A percentile compares a stretch with the other conserved stretches of the same genome.
These are phyloP conservation scores for Trichoderma brevicompactum DNA, from an alignment of 2,329 filamentous ascomycete species.

Conservation along the genomic window DNA sequence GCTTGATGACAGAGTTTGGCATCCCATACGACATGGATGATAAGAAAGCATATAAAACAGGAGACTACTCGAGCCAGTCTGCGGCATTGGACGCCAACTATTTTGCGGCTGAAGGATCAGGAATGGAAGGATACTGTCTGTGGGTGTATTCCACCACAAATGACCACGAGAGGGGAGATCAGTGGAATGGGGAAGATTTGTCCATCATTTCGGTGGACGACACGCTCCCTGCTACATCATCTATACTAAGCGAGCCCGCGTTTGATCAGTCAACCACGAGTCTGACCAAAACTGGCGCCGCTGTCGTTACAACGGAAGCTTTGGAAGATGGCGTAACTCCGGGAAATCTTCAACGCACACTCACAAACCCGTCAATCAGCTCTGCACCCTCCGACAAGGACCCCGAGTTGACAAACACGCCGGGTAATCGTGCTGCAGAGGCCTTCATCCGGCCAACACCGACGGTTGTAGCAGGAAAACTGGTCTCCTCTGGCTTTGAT, in stretches of 20 bases:
- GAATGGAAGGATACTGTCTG: conserved; percentile 81
- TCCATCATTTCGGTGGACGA: conserved; percentile 90
- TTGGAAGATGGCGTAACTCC: conserved; percentile 70
- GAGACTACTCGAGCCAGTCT: conserved; percentile 91
- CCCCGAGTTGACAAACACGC: conserved; percentile 63
- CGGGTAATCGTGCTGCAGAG: conserved; percentile 87
- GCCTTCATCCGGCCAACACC: conserved; percentile 89
- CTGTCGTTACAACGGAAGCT: conserved; percentile 43
- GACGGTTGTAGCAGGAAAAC: conserved; percentile 71
- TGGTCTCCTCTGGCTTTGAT: conserved; percentile 79
- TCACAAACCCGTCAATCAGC: conserved; percentile 70
- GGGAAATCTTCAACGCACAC: conserved; percentile 72
- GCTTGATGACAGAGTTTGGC: conserved; percentile 91
- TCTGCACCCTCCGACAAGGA: conserved; percentile 58
- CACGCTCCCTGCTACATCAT: conserved; percentile 60
- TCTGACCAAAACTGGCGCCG: conserved; percentile 35
- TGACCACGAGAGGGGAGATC: conserved; percentile 84
- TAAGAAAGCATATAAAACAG: conserved; percentile 91
- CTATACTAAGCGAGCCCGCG: conserved; percentile 50
- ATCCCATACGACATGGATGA: conserved; percentile 99
- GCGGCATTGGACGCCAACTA: conserved; percentile 96
- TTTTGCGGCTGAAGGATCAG: conserved; percentile 84
- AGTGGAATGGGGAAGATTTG: conserved; percentile 97
- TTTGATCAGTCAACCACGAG: conserved; percentile 53
- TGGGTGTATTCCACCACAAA: conserved; percentile 89